Evolutionary conservation across 805 yeast species (phyloP), one percentile per base, ranked within the genome.

Genomic region (Candida dajiaensis): DNA sequence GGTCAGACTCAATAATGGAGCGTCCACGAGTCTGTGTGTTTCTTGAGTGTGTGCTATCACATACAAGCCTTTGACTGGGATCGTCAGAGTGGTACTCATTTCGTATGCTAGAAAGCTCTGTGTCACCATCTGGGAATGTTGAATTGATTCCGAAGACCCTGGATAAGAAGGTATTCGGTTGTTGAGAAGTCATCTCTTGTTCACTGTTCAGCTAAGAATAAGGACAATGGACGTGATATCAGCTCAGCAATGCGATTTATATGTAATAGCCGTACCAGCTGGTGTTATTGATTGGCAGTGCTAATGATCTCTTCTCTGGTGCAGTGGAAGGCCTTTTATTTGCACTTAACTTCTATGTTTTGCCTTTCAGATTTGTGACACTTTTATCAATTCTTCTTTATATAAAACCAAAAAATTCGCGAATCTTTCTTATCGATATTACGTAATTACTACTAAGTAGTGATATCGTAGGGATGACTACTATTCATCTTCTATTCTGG

Each of bases 71-170:
- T 19, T 35, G 38, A 22, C 50, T 49, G 31, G 47, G 55, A 19
- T 44, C 54, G 13, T 49, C 57, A n/a, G 51, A 46, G 10, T 42
- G 46, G 11, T 38, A 45, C 19, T 38, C 44, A 40, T 46, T 48
- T 8, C 46, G 40, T 12, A 57, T 41, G 22, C 55, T 47, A 4
- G 61, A 54, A 21, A 56, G 38, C 41, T 56, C 63, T 4, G 55
- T 45, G 19, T 54, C 62, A 13, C 42, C 50, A 15, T 38, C 49
- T 18, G 54, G 59, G 22, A 48, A 56, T 4, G 62, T 58, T 10
- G 71, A 67, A 37, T 63, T 60, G 41, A 66, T 59, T 4, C 85
- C 87, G 63, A 81, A 80, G 20, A 81, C 83, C 38, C 86, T 68
- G 10, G 84, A 79, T 49, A 81, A 68, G 56, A 81, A 81, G 6